Evolutionary conservation across 2,329 filamentous ascomycete genomes (phyloP).

Genomic region (Colletotrichum neosansevieriae): DNA sequence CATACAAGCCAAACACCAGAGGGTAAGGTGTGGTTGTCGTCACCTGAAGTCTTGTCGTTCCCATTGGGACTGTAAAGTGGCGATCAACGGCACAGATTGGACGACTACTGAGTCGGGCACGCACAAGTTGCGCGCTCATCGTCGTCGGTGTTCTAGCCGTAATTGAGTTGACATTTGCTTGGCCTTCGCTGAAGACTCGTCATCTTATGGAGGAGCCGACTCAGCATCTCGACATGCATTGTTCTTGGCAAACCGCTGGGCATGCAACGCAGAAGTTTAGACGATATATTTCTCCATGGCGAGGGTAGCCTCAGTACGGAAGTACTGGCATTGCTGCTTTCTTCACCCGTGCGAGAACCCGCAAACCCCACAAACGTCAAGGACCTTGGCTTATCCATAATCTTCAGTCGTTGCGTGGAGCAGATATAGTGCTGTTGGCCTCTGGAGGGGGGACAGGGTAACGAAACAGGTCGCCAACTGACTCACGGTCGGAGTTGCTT

Average conservation of each 20-base stretch:
- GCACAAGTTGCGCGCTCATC: neutral
- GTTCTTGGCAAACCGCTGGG: conserved; percentile 19
- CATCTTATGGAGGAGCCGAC: conserved; percentile 3
- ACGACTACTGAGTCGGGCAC: neutral
- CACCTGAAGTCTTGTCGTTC: neutral
- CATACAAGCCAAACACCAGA: neutral
- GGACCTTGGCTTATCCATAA: conserved; percentile 12
- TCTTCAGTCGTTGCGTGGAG: conserved; percentile 13
- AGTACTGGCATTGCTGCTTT: conserved; percentile 2
- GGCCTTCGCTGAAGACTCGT: neutral
- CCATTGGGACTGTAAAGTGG: conserved; percentile 6
- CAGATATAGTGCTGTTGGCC: conserved; percentile 31
- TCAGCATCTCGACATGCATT: conserved; percentile 5
- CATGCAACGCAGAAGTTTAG: conserved; percentile 22
- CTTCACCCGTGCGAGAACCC: neutral
- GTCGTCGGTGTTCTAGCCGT: neutral
- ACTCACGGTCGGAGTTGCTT: conserved; percentile 23
- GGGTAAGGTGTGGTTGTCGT: conserved; percentile 15
- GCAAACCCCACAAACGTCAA: neutral
- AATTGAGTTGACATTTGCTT: neutral
- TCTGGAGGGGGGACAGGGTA: conserved; percentile 1
- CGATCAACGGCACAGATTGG: neutral
- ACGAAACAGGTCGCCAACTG: conserved; percentile 29
- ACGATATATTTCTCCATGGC: neutral
- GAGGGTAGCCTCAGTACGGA: neutral